Evolutionary conservation across 371 early-diverging fungal genomes (phyloP), one percentile per base, ranked within the genome.

Genomic region (Syncephalastrum monosporum): DNA sequence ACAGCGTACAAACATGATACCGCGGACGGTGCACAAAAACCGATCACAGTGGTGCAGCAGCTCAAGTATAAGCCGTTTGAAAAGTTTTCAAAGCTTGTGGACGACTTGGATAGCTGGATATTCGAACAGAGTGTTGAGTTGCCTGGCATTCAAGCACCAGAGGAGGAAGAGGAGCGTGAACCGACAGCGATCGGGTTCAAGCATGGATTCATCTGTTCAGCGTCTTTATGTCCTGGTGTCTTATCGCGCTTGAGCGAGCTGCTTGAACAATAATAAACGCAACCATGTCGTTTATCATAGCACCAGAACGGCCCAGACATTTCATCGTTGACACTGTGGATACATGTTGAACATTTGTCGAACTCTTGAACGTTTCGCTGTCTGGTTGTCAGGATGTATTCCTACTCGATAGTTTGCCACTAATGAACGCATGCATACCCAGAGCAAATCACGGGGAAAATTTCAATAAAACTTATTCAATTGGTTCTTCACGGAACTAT

Each of bases 151-250:
- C n/a, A n/a, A 52, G 29, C 60, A 60, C 38, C 38, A 6, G 10
- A 10, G 1, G 38, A 33, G 65, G 52, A 42, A 41, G 55, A 60
- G 15, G 59, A 63, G 7, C 42, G 59, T 8, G 71, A 71, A 51
- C 69, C 72, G 16, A 55, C 52, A 19, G 75, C 66, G 19, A 50
- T 71, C 62, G 81, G 87, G 69, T 42, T 76, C 67, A 59, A 74
- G 65, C 77, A 82, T 76, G 63, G 74, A 61, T 5, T 74, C 27
- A 53, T 79, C 59, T 60, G 83, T 75, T 75, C 75, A 43, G 69
- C 75, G 3, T 67, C 69, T 14, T 64, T 75, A 10, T 71, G 75
- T 44, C 67, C 54, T 16, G 14, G 21, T 43, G 57, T 67, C 23
- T 52, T 67, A 19, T 56, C 46, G 8, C 53, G 53, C 42, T 33